These are phyloP conservation scores for Rhodotorula graminis DNA, from an alignment of 768 basidiomycete genomes.

Conservation along the genomic window DNA sequence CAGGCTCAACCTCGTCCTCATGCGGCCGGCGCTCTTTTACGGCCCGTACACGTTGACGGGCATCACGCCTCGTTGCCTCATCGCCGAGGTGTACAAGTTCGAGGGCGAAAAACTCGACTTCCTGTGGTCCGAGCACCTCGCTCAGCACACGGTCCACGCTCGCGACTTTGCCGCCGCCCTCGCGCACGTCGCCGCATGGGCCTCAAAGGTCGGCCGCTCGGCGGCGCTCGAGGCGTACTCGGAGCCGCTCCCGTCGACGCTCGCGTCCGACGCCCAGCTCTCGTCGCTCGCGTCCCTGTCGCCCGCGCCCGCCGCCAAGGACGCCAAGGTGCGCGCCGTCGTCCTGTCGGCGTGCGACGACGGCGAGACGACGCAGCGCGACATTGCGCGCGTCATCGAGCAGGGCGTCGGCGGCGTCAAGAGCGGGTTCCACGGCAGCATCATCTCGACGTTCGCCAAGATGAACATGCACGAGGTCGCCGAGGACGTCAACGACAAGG, in stretches of 20 bases:
- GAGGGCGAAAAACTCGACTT: conserved; percentile 37
- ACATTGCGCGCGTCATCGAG: conserved; percentile 27
- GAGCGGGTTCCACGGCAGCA: conserved; percentile 33
- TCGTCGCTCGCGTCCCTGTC: background rate
- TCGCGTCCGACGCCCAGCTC: conserved; percentile 2
- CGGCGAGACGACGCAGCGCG: conserved; percentile 30
- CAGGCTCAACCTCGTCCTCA: conserved; percentile 38
- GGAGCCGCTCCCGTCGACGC: conserved; percentile 16
- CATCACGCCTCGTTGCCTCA: background rate
- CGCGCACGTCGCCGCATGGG: conserved; percentile 26
- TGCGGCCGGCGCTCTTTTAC: conserved; percentile 21
- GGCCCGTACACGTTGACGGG: conserved; percentile 17
- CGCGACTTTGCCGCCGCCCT: conserved; percentile 28
- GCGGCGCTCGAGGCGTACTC: conserved; percentile 14
- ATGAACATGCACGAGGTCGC: conserved; percentile 35
- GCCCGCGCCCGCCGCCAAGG: conserved; percentile 15
- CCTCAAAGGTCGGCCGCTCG: conserved; percentile 1
- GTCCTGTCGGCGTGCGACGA: conserved; percentile 38
- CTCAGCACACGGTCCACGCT: conserved; percentile 31
- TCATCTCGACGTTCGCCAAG: conserved; percentile 37
- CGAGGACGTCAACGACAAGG: conserved; percentile 39
- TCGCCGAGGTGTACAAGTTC: conserved; percentile 37
- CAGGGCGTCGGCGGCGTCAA: conserved; percentile 29
- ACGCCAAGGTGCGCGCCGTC: conserved; percentile 13
- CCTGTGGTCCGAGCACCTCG: conserved; percentile 33